Conservation (phyloP, 177 flowering plant genomes). For the Vitis hybrid region DNA sequence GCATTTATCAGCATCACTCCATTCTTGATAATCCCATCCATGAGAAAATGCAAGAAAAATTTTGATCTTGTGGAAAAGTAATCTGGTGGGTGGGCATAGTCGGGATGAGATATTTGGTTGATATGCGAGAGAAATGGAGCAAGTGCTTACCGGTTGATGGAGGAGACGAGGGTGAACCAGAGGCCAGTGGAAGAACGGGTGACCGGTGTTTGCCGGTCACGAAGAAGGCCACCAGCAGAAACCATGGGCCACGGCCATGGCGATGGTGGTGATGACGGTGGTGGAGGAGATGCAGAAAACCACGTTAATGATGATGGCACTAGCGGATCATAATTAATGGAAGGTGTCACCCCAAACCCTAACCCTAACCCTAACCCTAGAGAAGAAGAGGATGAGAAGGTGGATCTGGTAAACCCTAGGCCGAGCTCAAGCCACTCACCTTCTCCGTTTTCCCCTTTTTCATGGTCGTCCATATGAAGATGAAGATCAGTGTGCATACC, state of each 20-base stretch:
- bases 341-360: conserved; percentile 8
- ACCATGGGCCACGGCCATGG: conserved; percentile 7
- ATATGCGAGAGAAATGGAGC: background rate
- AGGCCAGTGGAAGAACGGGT: conserved; percentile 19
- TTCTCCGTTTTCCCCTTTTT: conserved; percentile 1
- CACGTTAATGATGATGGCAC: conserved; percentile 3
- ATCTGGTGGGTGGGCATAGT: too few relatives aligned
- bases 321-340: background rate
- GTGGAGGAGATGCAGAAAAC: background rate
- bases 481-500: too few relatives aligned
- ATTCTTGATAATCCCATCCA: too few relatives aligned
- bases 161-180: conserved; percentile 31
- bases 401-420: conserved; percentile 12
- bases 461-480: background rate
- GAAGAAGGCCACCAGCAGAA: background rate
- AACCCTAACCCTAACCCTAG: conserved; percentile 7
- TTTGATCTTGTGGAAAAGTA: too few relatives aligned
- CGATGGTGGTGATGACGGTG: conserved; percentile 3
- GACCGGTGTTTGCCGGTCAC: conserved; percentile 11
- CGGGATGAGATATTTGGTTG: too few relatives aligned
- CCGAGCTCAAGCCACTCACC: conserved; percentile 20
- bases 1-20: too few relatives aligned
- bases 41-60: too few relatives aligned
- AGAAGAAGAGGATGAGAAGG: conserved; percentile 6
- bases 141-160: conserved; percentile 18